phyloP scores from a whole-genome alignment of 305 asterid species.

The Solanum chacoense region DNA sequence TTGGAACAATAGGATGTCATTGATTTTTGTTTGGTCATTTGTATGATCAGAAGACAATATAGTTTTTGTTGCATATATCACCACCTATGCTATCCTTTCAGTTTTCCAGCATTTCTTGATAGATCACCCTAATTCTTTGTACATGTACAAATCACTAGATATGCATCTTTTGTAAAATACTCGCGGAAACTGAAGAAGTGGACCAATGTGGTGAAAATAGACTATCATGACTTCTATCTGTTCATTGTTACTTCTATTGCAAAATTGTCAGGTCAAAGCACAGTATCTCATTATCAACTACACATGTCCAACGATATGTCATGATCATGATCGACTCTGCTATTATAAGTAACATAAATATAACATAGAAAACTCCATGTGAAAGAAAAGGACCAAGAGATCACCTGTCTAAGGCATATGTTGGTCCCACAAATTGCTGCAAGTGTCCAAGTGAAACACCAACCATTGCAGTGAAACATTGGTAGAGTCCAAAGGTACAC shows the following conservation, averaged over 20 bases:
- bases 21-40: background rate
- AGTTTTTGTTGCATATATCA: background rate
- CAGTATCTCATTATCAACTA: background rate
- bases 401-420: constrained; percentile 89
- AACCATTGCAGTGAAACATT: constrained; percentile 93
- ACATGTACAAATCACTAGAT: background rate
- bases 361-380: background rate
- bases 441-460: constrained; percentile 94
- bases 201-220: background rate
- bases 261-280: background rate
- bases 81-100: background rate
- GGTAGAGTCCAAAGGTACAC: constrained; percentile 90
- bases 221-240: background rate
- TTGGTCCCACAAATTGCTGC: constrained; percentile 84
- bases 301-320: background rate
- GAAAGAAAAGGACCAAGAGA: background rate
- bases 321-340: background rate
- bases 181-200: background rate
- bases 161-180: background rate
- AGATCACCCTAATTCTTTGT: background rate
- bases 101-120: background rate
- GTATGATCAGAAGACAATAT: background rate
- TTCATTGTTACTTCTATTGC: background rate
- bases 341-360: background rate
- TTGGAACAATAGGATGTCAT: background rate